phyloP scores from a whole-genome alignment of 1,284 basidiomycete genomes.

The Tilletiaria anomala region DNA sequence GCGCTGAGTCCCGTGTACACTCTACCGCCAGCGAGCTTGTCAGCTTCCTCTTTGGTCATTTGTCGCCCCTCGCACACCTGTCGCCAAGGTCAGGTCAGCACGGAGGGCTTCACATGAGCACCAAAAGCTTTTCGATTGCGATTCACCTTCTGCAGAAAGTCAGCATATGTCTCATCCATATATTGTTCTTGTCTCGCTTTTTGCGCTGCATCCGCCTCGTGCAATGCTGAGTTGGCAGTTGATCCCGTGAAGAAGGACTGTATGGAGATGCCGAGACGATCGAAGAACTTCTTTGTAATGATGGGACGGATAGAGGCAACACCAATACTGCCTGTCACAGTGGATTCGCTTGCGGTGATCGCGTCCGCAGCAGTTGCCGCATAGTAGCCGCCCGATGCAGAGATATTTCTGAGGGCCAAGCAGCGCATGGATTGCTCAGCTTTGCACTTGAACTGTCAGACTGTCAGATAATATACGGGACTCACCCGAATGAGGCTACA shows the following conservation, averaged over 20 bases:
- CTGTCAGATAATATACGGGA: too few relatives aligned
- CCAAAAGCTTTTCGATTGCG: background rate
- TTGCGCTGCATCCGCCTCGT: constrained; percentile 34
- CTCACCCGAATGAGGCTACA: constrained; percentile 42
- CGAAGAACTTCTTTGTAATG: constrained; percentile 41
- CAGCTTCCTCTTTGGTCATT: constrained; percentile 38
- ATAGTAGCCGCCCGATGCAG: constrained; percentile 41
- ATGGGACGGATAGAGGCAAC: constrained; percentile 42
- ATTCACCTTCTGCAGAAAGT: constrained; percentile 12
- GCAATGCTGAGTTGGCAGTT: constrained; percentile 32
- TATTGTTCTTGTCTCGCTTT: constrained; percentile 29
- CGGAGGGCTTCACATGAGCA: too few relatives aligned
- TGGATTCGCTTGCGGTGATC: constrained; percentile 39
- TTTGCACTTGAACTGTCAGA: too few relatives aligned
- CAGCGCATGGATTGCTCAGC: too few relatives aligned
- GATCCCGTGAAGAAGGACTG: constrained; percentile 42
- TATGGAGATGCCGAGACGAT: constrained; percentile 31
- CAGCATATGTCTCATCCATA: constrained; percentile 41
- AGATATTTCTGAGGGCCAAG: too few relatives aligned
- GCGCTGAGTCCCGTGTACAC: constrained; percentile 42
- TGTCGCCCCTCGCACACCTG: constrained; percentile 40
- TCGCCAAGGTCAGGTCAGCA: too few relatives aligned
- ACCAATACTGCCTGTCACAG: constrained; percentile 42
- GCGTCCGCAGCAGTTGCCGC: constrained; percentile 32
- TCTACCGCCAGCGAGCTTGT: constrained; percentile 40